Conservation (phyloP, 2,329 filamentous ascomycete genomes). For the Cladosporium cucumerinum region DNA sequence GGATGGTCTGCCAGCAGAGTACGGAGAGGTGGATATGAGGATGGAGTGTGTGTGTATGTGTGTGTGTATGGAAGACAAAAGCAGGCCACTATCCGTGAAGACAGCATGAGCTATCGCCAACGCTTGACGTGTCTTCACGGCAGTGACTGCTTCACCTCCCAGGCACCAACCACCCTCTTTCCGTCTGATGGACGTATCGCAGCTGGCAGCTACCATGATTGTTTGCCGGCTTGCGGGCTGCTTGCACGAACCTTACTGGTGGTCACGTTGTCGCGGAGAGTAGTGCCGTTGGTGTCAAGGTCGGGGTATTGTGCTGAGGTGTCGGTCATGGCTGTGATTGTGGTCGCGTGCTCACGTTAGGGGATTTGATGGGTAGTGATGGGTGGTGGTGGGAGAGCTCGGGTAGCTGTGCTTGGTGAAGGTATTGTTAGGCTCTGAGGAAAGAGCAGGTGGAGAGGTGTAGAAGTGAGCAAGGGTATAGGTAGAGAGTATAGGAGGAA, state of each 20-base stretch:
- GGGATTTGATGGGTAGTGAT: background rate
- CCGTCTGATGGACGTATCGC: constrained; percentile 2
- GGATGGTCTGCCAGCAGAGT: constrained; percentile 7
- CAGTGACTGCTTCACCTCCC: constrained; percentile 1
- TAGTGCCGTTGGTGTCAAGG: background rate
- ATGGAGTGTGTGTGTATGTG: background rate
- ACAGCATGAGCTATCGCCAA: background rate
- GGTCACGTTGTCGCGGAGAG: constrained; percentile 4
- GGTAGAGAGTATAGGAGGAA: background rate
- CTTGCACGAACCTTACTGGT: constrained; percentile 13
- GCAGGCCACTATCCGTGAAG: background rate
- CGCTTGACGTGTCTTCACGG: background rate
- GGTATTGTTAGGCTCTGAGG: background rate
- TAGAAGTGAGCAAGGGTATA: background rate
- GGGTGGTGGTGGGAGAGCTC: background rate
- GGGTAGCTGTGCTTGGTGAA: background rate
- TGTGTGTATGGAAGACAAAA: background rate
- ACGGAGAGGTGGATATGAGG: background rate
- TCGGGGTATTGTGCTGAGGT: constrained; percentile 7
- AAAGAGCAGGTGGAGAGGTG: background rate
- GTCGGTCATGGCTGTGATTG: constrained; percentile 7
- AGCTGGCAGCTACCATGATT: constrained; percentile 4
- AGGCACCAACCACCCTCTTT: constrained; percentile 15
- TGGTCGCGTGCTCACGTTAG: constrained; percentile 15
- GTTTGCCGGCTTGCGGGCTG: background rate